Conservation (phyloP, 495 filamentous ascomycete species). For the Talaromyces trachyspermus region DNA sequence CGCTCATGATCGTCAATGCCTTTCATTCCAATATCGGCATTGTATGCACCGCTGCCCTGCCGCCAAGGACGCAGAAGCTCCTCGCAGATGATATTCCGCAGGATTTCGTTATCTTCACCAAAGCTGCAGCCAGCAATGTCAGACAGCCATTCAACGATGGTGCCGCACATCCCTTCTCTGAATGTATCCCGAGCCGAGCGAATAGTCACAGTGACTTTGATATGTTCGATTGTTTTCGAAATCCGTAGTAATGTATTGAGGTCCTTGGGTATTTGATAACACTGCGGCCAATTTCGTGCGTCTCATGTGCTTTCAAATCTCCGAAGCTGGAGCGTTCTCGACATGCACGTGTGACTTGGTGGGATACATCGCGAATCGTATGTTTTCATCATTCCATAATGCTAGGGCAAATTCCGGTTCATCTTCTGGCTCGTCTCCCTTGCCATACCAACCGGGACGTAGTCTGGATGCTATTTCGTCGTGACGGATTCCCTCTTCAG, state of each 20-base stretch:
- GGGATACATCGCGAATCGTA: slow-evolving; percentile 81
- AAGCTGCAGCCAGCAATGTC: slow-evolving; percentile 90
- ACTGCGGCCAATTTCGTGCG: slow-evolving; percentile 77
- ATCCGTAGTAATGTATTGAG: slow-evolving; percentile 63
- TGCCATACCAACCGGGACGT: slow-evolving; percentile 63
- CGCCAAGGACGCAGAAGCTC: slow-evolving; percentile 84
- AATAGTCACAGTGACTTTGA: slow-evolving; percentile 93
- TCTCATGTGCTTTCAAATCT: slow-evolving; percentile 70
- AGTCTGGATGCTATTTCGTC: slow-evolving; percentile 79
- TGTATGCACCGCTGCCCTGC: slow-evolving; percentile 74
- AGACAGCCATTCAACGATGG: slow-evolving; percentile 93
- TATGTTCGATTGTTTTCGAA: slow-evolving; percentile 81
- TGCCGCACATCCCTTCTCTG: slow-evolving; percentile 94
- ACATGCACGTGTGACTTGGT: slow-evolving; percentile 88
- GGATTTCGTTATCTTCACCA: slow-evolving; percentile 68
- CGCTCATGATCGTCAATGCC: slow-evolving; percentile 86
- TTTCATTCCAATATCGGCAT: slow-evolving; percentile 73
- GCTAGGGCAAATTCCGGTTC: slow-evolving; percentile 76
- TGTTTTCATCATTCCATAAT: slow-evolving; percentile 98
- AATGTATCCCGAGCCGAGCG: slow-evolving; percentile 91
- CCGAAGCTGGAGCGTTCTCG: slow-evolving; percentile 62
- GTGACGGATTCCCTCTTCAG: slow-evolving; percentile 63
- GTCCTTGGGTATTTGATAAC: slow-evolving; percentile 68
- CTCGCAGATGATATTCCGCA: slow-evolving; percentile 77
- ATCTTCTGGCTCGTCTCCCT: slow-evolving; percentile 46